Evolutionary conservation across 2,329 filamentous ascomycete species (phyloP), one percentile per base, ranked within the genome.

Genomic region (Calonectria henricotiae): DNA sequence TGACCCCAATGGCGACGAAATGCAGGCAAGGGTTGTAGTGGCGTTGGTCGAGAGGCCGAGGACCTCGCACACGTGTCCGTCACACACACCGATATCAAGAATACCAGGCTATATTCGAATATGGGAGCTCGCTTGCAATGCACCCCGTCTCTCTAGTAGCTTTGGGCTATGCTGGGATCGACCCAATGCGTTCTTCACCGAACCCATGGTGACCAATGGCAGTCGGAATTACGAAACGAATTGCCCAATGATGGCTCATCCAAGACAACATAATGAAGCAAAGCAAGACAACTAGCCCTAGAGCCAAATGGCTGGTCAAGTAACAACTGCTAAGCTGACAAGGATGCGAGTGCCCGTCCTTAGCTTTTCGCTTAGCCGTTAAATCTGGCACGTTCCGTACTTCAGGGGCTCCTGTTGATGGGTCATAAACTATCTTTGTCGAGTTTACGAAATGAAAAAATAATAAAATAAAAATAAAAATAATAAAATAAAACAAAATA

Each of bases 391-490:
- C 46, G 64, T 51, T 58, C 54, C 67, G 37, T 25, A 27, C 35
- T 44, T 62, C 67, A 54, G 55, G 55, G 64, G 62, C 49, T 65
- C 27, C 32, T 37, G 32, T 39, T 39, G 51, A 58, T 58, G 51
- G 5, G 39, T 58, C 51, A 39, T 58, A 58, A 58, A 58, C 32
- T 32, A 23, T 20, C 35, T 58, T 23, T n/a, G 15, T 23, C 35
- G 7, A 39, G 32, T 58, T 25, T 39, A 15, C 35, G 4, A 30
- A 30, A 30, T 7, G 27, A 54, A 30, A 35, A 20, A 1, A 20
- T 20, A 1, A 20, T n/a, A n/a, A n/a, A n/a, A n/a, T n/a, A n/a
- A n/a, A n/a, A n/a, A n/a, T n/a, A n/a, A n/a, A n/a, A n/a, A n/a
- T n/a, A n/a, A n/a, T n/a, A n/a, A n/a, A n/a, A n/a, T n/a, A 20